Evolutionary conservation across 1,284 basidiomycete species (phyloP).

Genomic region (Trichosporon faecale): DNA sequence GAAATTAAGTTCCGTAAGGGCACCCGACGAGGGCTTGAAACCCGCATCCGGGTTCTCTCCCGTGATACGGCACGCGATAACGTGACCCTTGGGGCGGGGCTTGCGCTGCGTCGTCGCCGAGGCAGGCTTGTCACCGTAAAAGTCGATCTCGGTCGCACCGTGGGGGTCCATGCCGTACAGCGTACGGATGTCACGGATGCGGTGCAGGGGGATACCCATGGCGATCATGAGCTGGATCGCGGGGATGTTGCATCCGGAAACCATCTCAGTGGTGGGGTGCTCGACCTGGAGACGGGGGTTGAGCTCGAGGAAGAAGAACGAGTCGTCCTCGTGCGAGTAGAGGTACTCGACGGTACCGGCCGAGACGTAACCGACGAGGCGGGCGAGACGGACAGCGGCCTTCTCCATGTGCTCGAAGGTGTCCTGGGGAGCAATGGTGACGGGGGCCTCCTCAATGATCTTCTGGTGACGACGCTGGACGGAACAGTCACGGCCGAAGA

Average conservation of each 20-base stretch:
- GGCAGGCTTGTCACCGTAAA: constrained; percentile 87
- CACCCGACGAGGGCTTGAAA: constrained; percentile 99
- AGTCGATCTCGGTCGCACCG: constrained; percentile 88
- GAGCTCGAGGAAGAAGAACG: constrained; percentile 96
- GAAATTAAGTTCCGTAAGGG: constrained; percentile 98
- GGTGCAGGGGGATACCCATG: constrained; percentile 96
- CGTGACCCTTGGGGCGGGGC: constrained; percentile 95
- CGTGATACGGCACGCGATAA: constrained; percentile 98
- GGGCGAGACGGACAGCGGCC: constrained; percentile 93
- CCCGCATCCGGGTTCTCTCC: constrained; percentile 99
- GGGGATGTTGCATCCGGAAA: constrained; percentile 95
- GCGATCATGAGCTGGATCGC: constrained; percentile 96
- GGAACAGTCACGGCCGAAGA: constrained; percentile 99
- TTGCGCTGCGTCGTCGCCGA: constrained; percentile 86
- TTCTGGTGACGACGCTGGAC: constrained; percentile 99
- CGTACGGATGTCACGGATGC: constrained; percentile 92
- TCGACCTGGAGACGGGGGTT: constrained; percentile 99
- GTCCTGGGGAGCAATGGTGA: constrained; percentile 88
- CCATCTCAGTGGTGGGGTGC: constrained; percentile 99
- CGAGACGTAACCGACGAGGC: constrained; percentile 97
- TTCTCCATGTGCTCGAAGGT: constrained; percentile 98
- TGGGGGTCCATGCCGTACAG: constrained; percentile 91
- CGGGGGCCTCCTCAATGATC: constrained; percentile 99
- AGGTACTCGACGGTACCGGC: constrained; percentile 99
- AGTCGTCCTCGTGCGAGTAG: constrained; percentile 89